A percentile compares a stretch with the other conserved stretches of the same genome.
Evolutionary conservation across 164 flowering plant genomes (phyloP).

Genomic region (Magnolia officinalis): DNA sequence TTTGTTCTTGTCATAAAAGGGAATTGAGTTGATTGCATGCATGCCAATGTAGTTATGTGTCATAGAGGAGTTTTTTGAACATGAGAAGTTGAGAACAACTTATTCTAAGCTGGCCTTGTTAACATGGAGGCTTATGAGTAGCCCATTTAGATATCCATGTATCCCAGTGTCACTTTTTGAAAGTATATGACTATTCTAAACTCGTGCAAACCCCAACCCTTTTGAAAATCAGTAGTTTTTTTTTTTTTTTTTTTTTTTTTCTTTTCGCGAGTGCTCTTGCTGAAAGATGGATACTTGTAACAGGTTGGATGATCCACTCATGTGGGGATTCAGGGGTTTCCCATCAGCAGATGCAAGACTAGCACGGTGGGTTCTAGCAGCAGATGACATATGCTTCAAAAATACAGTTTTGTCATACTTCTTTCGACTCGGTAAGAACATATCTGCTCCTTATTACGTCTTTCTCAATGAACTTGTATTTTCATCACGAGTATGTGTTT

Average conservation of each 20-base stretch:
- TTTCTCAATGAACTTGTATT: not conserved
- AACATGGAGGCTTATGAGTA: not conserved
- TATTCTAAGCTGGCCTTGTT: too few relatives aligned
- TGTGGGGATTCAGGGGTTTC: constrained; percentile 95
- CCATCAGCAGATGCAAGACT: constrained; percentile 53
- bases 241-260: too few relatives aligned
- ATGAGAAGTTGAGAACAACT: too few relatives aligned
- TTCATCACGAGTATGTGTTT: not conserved
- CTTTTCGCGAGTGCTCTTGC: not conserved
- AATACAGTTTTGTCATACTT: constrained; percentile 56
- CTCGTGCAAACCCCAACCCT: not conserved
- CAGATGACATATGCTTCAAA: constrained; percentile 93
- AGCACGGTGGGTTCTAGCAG: constrained; percentile 87
- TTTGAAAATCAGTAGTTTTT: not conserved
- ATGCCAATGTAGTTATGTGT: too few relatives aligned
- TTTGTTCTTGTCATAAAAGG: too few relatives aligned
- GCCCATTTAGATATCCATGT: not conserved
- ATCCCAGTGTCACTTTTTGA: not conserved
- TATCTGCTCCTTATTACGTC: not conserved
- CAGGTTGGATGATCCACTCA: constrained; percentile 89
- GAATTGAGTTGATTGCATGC: too few relatives aligned
- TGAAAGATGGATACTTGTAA: not conserved
- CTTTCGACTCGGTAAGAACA: constrained; percentile 68
- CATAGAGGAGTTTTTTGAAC: too few relatives aligned
- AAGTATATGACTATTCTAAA: not conserved